phyloP scores from a whole-genome alignment of 2,329 filamentous ascomycete species.

The Arachnopeziza araneosa region DNA sequence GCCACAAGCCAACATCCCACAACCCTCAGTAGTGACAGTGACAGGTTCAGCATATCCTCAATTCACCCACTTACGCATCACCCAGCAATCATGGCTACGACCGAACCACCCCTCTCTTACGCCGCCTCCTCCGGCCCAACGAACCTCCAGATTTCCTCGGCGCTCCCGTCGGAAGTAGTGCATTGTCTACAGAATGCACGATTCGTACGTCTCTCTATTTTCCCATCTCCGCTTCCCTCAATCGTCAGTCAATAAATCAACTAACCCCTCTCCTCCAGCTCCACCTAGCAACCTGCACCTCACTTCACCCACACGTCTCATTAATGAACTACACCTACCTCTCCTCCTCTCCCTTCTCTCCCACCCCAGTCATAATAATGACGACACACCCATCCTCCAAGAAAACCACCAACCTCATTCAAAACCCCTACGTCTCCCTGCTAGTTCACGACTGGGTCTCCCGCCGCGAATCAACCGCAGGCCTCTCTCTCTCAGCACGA shows the following conservation, averaged over 20 bases:
- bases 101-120: slow-evolving; percentile 63
- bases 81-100: slow-evolving; percentile 1
- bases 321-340: slow-evolving; percentile 99
- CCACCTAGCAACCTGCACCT: slow-evolving; percentile 85
- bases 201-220: slow-evolving; percentile 58
- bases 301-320: slow-evolving; percentile 82
- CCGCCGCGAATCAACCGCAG: slow-evolving; percentile 63
- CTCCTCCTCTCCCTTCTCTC: slow-evolving; percentile 63
- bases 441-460: slow-evolving; percentile 99
- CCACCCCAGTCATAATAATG: slow-evolving; percentile 85
- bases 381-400: slow-evolving; percentile 77
- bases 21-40: neutral
- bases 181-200: slow-evolving; percentile 90
- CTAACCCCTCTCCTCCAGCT: slow-evolving; percentile 51
- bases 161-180: slow-evolving; percentile 77
- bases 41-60: no score
- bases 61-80: no score
- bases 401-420: slow-evolving; percentile 74
- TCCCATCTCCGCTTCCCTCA: slow-evolving; percentile 8
- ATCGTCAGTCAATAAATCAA: slow-evolving; percentile 8
- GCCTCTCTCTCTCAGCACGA: neutral
- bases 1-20: neutral
- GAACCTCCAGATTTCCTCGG: slow-evolving; percentile 56
- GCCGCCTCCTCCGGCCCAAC: slow-evolving; percentile 70
- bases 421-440: slow-evolving; percentile 83